Conservation (phyloP, 2,329 filamentous ascomycete genomes). For the Xylariomycetidae sp. region DNA sequence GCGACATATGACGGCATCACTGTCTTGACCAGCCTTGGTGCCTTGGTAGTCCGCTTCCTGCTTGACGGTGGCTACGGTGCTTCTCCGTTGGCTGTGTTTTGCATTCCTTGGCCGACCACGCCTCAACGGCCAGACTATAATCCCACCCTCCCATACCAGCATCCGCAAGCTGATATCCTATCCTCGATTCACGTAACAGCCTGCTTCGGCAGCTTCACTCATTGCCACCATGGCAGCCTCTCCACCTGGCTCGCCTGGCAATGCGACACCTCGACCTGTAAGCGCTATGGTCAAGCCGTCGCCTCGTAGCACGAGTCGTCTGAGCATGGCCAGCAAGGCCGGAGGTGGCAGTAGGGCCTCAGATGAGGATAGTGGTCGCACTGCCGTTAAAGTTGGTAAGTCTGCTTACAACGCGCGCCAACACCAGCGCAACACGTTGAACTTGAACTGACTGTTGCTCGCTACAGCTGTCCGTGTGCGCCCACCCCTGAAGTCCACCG, state of each 20-base stretch:
- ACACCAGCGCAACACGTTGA: neutral
- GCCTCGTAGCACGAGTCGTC: constrained; percentile 70
- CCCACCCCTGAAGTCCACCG: constrained; percentile 72
- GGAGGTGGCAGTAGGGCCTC: constrained; percentile 75
- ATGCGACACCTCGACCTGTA: constrained; percentile 61
- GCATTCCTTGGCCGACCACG: constrained; percentile 7
- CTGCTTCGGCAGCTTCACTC: constrained; percentile 19
- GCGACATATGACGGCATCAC: constrained; percentile 25
- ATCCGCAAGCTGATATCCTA: neutral
- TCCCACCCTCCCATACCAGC: constrained; percentile 1
- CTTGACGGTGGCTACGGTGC: too few species aligned
- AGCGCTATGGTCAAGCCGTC: constrained; percentile 74
- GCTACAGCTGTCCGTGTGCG: constrained; percentile 79
- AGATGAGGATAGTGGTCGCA: constrained; percentile 76
- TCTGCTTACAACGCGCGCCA: constrained; percentile 23
- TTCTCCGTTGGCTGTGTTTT: too few species aligned
- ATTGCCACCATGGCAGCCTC: constrained; percentile 54
- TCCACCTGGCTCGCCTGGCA: constrained; percentile 60
- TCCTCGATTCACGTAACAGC: constrained; percentile 5
- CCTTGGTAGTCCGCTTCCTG: too few species aligned
- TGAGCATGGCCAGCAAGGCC: constrained; percentile 76
- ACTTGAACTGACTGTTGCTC: neutral
- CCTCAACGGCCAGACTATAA: constrained; percentile 6
- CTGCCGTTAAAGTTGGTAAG: constrained; percentile 94
- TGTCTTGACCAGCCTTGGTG: too few species aligned